Conservation (phyloP, 2,329 filamentous ascomycete species). For the Phyllosticta citrichinensis region DNA sequence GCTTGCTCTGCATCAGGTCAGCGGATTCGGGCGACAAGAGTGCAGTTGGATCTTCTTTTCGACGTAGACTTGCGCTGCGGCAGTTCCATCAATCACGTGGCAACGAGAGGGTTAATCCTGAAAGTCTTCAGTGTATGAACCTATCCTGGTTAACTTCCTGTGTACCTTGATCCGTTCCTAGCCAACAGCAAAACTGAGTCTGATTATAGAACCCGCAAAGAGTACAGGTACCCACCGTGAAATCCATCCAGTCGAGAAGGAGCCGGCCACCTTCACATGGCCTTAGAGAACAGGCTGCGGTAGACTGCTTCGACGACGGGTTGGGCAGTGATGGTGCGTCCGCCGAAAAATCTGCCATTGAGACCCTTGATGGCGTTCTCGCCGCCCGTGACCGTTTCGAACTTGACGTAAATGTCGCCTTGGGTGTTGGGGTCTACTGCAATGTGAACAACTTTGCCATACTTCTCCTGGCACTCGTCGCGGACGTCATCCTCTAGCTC, state of each 20-base stretch:
- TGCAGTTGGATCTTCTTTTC: no score
- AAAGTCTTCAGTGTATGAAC: not conserved
- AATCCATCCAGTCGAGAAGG: not conserved
- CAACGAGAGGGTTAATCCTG: not conserved
- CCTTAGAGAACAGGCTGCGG: constrained; percentile 62
- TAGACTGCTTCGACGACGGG: constrained; percentile 96
- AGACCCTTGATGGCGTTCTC: constrained; percentile 97
- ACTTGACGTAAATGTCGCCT: constrained; percentile 97
- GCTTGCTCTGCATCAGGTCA: no score
- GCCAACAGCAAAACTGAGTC: not conserved
- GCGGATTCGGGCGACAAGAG: no score
- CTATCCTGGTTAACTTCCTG: not conserved
- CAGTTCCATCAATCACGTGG: not conserved
- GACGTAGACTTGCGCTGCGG: no score
- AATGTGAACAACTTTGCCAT: constrained; percentile 96
- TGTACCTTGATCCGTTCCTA: not conserved
- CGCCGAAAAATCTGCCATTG: constrained; percentile 93
- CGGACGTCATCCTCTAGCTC: constrained; percentile 91
- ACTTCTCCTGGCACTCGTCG: constrained; percentile 86
- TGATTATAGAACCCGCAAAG: not conserved
- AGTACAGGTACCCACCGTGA: not conserved
- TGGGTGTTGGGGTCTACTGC: constrained; percentile 84
- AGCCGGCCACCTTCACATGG: not conserved
- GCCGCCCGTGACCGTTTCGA: constrained; percentile 87
- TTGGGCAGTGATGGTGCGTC: constrained; percentile 82